phyloP scores from a whole-genome alignment of 345 rosid genomes.

The Conringia planisiliqua region DNA sequence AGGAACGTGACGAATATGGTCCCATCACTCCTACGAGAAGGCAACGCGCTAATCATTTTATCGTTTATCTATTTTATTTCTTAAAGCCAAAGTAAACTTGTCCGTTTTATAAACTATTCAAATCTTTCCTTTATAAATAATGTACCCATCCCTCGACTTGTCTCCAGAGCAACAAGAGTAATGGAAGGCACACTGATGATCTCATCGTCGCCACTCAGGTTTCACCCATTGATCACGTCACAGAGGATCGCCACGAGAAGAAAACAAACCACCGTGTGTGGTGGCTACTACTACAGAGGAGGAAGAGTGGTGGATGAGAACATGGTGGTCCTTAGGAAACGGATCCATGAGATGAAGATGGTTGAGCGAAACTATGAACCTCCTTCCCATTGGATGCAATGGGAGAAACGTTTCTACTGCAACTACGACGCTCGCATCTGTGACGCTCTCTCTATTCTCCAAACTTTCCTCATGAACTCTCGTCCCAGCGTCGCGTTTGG shows the following conservation, averaged over 20 bases:
- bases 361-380: constrained; percentile 59
- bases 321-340: constrained; percentile 59
- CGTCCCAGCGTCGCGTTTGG: constrained; percentile 64
- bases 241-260: constrained; percentile 4
- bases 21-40: constrained; percentile 16
- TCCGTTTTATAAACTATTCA: not conserved
- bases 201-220: constrained; percentile 17
- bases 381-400: constrained; percentile 58
- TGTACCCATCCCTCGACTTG: not conserved
- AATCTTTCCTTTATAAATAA: not conserved
- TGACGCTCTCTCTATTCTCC: constrained; percentile 42
- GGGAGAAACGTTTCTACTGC: constrained; percentile 57
- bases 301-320: constrained; percentile 52
- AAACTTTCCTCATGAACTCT: constrained; percentile 50
- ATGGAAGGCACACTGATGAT: constrained; percentile 23
- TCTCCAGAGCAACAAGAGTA: not conserved
- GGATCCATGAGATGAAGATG: constrained; percentile 63
- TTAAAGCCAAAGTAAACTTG: constrained; percentile 16
- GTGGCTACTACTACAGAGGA: constrained; percentile 25
- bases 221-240: constrained; percentile 6
- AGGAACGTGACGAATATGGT: constrained; percentile 9
- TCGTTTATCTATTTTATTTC: not conserved
- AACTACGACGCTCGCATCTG: constrained; percentile 49
- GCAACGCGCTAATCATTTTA: constrained; percentile 21
- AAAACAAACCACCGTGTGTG: constrained; percentile 5